Evolutionary conservation across 768 basidiomycete genomes (phyloP), one percentile per base, ranked within the genome.

Genomic region (Pluteus cervinus): DNA sequence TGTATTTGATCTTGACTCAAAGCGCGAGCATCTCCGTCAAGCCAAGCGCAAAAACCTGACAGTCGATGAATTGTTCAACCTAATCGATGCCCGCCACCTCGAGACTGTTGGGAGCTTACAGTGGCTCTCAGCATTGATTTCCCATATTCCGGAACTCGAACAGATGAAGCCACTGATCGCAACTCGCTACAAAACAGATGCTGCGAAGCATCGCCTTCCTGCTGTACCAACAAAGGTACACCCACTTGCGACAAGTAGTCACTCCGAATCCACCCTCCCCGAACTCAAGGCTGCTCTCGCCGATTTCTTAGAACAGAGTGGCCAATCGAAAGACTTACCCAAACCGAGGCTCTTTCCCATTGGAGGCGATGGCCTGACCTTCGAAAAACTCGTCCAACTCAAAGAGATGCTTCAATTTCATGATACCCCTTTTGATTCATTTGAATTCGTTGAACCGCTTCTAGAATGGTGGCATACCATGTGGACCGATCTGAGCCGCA

Each of bases 361-460:
- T 15, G 56, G 57, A 10, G 61, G 63, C 1, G 61, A 66, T 46
- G 63, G 65, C 1, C 47, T 63, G 22, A 61, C 63, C 2, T 67
- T 41, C 41, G 54, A 65, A 37, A 56, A 54, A 43, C 39, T 58
- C 9, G 18, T 51, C 3, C 41, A 50, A 20, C 35, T 56, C 6
- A 40, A 54, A 33, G 38, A 46, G 10, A 54, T 51, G 39, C 44
- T 60, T n/a, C 52, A 63, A 37, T 48, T 53, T 11, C 48, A 58
- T 33, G 33, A 42, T 1, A 43, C 49, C 23, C 28, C 37, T 2
- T 44, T 54, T 22, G 34, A 54, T 14, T 29, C 46, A 4, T 23
- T 61, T 23, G 40, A 46, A 1, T 23, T 48, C 23, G 32, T 56
- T n/a, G 40, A 55, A 25, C 58, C 59, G 1, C 16, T 52, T 1